Evolutionary conservation across 1,139 yeast species (phyloP).

Genomic region (Taiozyma sp.): DNA sequence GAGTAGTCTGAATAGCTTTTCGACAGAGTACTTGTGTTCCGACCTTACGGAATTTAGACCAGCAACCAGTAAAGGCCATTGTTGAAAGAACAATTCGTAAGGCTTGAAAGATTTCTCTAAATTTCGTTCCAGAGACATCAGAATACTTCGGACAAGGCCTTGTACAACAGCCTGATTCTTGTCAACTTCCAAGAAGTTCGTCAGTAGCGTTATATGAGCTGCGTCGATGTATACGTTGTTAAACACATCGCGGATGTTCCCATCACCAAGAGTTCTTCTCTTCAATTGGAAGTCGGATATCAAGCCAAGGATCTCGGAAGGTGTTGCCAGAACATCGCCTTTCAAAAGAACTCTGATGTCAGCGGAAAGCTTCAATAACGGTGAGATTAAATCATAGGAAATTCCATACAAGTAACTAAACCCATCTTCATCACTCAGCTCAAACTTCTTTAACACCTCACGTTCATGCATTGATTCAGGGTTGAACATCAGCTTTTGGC

Average conservation of each 20-base stretch:
- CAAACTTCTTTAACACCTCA: slow-evolving; percentile 5
- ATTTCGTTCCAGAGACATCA: slow-evolving; percentile 1
- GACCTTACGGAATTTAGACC: slow-evolving; percentile 26
- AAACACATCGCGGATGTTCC: slow-evolving; percentile 51
- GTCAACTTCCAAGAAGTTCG: slow-evolving; percentile 42
- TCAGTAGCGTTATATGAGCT: slow-evolving; percentile 38
- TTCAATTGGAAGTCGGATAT: slow-evolving; percentile 5
- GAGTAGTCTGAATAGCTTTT: slow-evolving; percentile 47
- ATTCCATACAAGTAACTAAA: slow-evolving; percentile 17
- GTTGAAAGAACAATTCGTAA: slow-evolving; percentile 26
- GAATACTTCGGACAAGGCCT: slow-evolving; percentile 35
- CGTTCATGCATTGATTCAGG: slow-evolving; percentile 8
- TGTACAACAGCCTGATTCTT: slow-evolving; percentile 43
- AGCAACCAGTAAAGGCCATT: slow-evolving; percentile 29
- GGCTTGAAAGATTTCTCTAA: neutral
- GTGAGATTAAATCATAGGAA: slow-evolving; percentile 8
- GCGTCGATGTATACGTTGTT: slow-evolving; percentile 51
- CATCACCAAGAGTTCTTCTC: neutral
- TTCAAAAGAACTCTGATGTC: slow-evolving; percentile 1
- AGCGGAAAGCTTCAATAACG: slow-evolving; percentile 11
- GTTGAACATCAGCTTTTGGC: slow-evolving; percentile 7
- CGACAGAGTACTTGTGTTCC: slow-evolving; percentile 29
- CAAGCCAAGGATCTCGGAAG: slow-evolving; percentile 4
- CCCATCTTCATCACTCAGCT: slow-evolving; percentile 13
- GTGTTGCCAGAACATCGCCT: slow-evolving; percentile 1